Evolutionary conservation across 2,329 filamentous ascomycete genomes (phyloP), one percentile per base, ranked within the genome.

Genomic region (Monilinia laxa): DNA sequence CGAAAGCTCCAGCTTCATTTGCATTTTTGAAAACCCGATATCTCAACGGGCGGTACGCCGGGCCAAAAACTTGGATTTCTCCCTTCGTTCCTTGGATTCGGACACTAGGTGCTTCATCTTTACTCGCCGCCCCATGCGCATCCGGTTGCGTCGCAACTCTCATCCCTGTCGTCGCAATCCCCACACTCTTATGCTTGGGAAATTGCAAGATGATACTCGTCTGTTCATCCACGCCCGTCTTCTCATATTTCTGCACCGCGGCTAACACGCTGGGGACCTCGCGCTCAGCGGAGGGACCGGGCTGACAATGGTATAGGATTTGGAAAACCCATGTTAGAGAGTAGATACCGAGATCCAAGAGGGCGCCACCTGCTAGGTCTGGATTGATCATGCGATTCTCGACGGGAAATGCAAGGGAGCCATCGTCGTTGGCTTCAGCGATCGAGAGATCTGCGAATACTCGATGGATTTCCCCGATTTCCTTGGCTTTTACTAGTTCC

Each of bases 301-400:
- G n/a, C 42, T 89, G 84, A 2, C 85, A 87, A 72, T 87, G 85
- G 76, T 90, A 91, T n/a, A 91, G 80, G 31, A 84, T 87, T 76
- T 90, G 87, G 79, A 88, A 90, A 52, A 89, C 83, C 88, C 88
- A 91, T 16, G 88, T 90, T 65, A 91, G 75, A 53, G 85, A 81
- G 76, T 91, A 91, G 73, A 91, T 87, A 18, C 89, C 89, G 63
- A 91, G 78, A 78, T 91, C 89, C 31, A 91, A 80, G 38, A 91
- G 77, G 4, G 84, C 85, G 45, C 89, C 89, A 11, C 89, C 89
- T 0, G 88, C 89, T 45, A 91, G 79, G 72, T 89, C 85, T 49
- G 83, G 81, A 75, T 90, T 91, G 18, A 90, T 85, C 87, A 91
- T 89, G 11, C 89, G 82, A 75, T 87, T 80, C 62, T 78, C 76